Evolutionary conservation across 1,139 yeast species (phyloP).

Genomic region (Yamadazyma spencermartinsiae): DNA sequence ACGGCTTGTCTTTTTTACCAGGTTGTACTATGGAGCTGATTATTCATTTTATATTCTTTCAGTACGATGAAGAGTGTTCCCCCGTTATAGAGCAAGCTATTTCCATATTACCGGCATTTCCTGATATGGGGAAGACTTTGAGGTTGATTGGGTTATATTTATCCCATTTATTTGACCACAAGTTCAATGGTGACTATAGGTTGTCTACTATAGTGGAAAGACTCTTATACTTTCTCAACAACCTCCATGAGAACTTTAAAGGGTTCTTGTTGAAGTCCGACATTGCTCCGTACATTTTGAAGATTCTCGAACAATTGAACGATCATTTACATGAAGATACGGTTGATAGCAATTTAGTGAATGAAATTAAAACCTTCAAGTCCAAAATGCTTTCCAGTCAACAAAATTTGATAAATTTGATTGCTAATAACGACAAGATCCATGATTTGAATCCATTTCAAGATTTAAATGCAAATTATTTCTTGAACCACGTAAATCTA

Average conservation of each 20-base stretch:
- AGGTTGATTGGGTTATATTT: slow-evolving; percentile 32
- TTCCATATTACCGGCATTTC: slow-evolving; percentile 63
- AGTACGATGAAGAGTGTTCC: slow-evolving; percentile 17
- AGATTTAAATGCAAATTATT: slow-evolving; percentile 34
- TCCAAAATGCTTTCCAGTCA: slow-evolving; percentile 35
- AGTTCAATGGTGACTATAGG: slow-evolving; percentile 24
- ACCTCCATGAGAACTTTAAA: slow-evolving; percentile 34
- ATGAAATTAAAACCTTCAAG: slow-evolving; percentile 25
- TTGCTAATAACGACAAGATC: slow-evolving; percentile 18
- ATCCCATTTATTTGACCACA: slow-evolving; percentile 20
- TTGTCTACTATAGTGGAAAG: slow-evolving; percentile 39
- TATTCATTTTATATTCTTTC: slow-evolving; percentile 69
- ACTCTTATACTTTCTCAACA: slow-evolving; percentile 34
- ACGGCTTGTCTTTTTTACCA: slow-evolving; percentile 13
- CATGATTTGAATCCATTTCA: slow-evolving; percentile 26
- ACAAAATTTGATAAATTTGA: slow-evolving; percentile 34
- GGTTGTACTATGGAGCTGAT: slow-evolving; percentile 59
- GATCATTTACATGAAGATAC: slow-evolving; percentile 9
- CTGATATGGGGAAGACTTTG: slow-evolving; percentile 56
- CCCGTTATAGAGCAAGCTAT: slow-evolving; percentile 46
- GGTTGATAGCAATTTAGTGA: slow-evolving; percentile 2
- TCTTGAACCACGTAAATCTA: slow-evolving; percentile 46
- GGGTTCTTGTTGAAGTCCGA: slow-evolving; percentile 44
- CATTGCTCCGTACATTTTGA: slow-evolving; percentile 40
- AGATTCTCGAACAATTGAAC: slow-evolving; percentile 30